Conservation (phyloP, 345 rosid species). For the Arabidopsis arenosa region DNA sequence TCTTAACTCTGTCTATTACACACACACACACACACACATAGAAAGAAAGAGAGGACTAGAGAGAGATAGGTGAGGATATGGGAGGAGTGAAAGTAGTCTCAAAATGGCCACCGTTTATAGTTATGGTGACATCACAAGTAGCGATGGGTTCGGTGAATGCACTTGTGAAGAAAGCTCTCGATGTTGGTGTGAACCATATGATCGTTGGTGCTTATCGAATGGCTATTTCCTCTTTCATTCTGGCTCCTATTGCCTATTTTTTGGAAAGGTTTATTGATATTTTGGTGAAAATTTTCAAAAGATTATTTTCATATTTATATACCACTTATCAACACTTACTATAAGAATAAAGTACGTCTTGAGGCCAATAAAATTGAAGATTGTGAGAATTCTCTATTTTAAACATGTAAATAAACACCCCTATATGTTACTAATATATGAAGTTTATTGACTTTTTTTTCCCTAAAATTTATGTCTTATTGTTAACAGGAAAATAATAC, state of each 20-base stretch:
- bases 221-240: constrained; percentile 56
- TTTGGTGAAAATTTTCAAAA: neutral
- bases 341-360: neutral
- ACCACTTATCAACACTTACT: neutral
- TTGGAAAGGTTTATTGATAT: constrained; percentile 59
- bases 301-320: neutral
- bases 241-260: constrained; percentile 66
- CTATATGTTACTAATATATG: too few relatives aligned
- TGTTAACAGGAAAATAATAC: constrained; percentile 48
- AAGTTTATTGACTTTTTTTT: neutral
- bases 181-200: constrained; percentile 63
- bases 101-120: constrained; percentile 57
- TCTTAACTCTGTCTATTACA: neutral
- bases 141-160: constrained; percentile 64
- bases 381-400: neutral
- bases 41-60: neutral
- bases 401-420: neutral
- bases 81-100: constrained; percentile 34
- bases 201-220: constrained; percentile 69
- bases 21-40: constrained; percentile 1
- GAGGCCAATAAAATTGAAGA: neutral
- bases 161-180: constrained; percentile 66
- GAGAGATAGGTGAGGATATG: constrained; percentile 20
- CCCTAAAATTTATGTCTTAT: neutral
- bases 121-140: constrained; percentile 56